phyloP scores from a whole-genome alignment of 2,329 filamentous ascomycete genomes.

The Paramyrothecium roridum region DNA sequence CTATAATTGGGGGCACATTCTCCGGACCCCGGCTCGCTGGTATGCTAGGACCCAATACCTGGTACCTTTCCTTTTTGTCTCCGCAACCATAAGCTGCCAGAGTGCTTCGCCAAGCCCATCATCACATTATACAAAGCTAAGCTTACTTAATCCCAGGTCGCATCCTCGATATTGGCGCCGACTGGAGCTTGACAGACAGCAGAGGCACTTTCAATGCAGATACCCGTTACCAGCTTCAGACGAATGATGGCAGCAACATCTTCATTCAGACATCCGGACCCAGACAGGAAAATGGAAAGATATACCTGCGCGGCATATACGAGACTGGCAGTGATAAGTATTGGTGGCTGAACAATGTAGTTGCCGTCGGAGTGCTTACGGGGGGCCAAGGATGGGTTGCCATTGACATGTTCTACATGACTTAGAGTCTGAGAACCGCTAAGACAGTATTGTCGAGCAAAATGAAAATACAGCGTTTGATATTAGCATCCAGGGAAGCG shows the following conservation, averaged over 20 bases:
- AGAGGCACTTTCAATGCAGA: conserved; percentile 34
- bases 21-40: conserved; percentile 28
- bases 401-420: conserved; percentile 3
- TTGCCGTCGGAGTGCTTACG: conserved; percentile 18
- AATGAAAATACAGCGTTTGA: too few species aligned
- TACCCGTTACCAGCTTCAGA: conserved; percentile 34
- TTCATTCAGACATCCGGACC: conserved; percentile 32
- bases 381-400: background rate
- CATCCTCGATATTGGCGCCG: conserved; percentile 20
- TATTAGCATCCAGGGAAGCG: too few species aligned
- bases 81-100: background rate
- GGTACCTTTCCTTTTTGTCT: background rate
- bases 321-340: conserved; percentile 31
- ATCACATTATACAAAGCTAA: background rate
- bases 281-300: conserved; percentile 26
- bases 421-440: background rate
- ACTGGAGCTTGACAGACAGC: conserved; percentile 32
- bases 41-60: conserved; percentile 11
- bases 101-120: background rate
- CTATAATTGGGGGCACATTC: conserved; percentile 32
- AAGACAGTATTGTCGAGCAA: too few species aligned
- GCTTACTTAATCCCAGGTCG: background rate
- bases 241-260: conserved; percentile 32
- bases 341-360: conserved; percentile 31
- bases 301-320: conserved; percentile 23